Evolutionary conservation across 202 grass and related monocot genomes (phyloP).

Genomic region (Setaria italica): DNA sequence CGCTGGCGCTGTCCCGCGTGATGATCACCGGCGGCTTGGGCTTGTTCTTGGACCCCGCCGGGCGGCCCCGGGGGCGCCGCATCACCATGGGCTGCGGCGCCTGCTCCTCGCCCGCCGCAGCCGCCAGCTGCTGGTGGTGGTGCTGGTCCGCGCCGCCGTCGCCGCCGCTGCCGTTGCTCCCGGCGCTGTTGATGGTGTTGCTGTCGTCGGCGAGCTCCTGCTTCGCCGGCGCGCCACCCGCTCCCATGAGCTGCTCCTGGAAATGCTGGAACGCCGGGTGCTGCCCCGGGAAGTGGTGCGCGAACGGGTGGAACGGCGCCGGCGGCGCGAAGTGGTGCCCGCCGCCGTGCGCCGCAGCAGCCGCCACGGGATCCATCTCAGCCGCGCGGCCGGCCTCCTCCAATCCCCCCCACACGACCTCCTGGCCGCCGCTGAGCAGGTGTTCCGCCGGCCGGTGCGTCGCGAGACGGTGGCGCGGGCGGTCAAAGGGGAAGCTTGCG

Average conservation of each 20-base stretch:
- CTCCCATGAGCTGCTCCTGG: slow-evolving; percentile 40
- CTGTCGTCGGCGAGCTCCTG: slow-evolving; percentile 58
- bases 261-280: slow-evolving; percentile 61
- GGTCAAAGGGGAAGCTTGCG: slow-evolving; percentile 44
- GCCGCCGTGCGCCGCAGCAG: slow-evolving; percentile 51
- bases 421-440: background rate
- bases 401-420: background rate
- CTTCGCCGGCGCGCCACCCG: slow-evolving; percentile 30
- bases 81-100: slow-evolving; percentile 39
- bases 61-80: slow-evolving; percentile 77
- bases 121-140: background rate
- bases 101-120: background rate
- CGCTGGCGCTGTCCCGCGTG: slow-evolving; percentile 90
- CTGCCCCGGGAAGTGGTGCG: slow-evolving; percentile 44
- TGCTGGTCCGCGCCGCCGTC: background rate
- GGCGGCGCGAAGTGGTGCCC: slow-evolving; percentile 59
- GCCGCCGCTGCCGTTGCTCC: slow-evolving; percentile 47
- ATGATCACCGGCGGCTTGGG: slow-evolving; percentile 96
- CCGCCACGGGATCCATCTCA: slow-evolving; percentile 68
- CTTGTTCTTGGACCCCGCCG: slow-evolving; percentile 96
- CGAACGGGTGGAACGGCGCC: slow-evolving; percentile 60
- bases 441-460: background rate
- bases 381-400: background rate
- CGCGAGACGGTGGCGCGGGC: slow-evolving; percentile 14
- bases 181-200: slow-evolving; percentile 53